Evolutionary conservation across 257 asterid species (phyloP), one percentile per base, ranked within the genome.

Genomic region (Solanum paucissectum): DNA sequence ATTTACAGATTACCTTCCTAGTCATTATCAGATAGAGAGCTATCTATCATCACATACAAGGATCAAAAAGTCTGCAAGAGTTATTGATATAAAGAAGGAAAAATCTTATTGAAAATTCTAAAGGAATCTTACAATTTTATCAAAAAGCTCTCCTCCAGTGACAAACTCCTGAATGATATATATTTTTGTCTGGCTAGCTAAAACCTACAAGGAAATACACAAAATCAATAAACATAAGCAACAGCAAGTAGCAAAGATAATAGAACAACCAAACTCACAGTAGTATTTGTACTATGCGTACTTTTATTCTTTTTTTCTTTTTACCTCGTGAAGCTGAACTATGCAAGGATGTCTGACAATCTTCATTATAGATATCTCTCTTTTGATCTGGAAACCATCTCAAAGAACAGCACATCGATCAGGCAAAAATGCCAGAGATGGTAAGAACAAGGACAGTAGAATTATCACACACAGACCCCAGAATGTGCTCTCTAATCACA

Each of bases 321-420:
- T 86, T 91, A 96, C 99, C 98, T 96, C 99, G 83, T 96, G 96
- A 87, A 95, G 94, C 92, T 94, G 91, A 76, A 96, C 96, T 69
- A 96, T 91, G 89, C 92, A 90, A 37, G 98, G 98, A 92, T 96
- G 99, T 86, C 98, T 91, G 86, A 96, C 96, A 85, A 96, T 94
- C 96, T 96, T 96, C 99, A 96, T 96, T 69, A 96, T 91, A 76
- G 98, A 96, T 74, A 96, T 96, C 92, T 96, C 99, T 87, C 96
- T 91, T 90, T 96, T 94, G 81, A 96, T 95, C 99, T 95, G 91
- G 87, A 25, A 92, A 90, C 86, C 86, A 9, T 81, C 66, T 29
- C 85, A 82, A 29, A 29, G 42, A 82, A 82, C 69, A 49, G 16
- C 68, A 49, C 20, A 82, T 9, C 49, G 66, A 46, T 33, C 85